Conservation (phyloP, 1,284 basidiomycete genomes). For the Cutaneotrichosporon sp. region DNA sequence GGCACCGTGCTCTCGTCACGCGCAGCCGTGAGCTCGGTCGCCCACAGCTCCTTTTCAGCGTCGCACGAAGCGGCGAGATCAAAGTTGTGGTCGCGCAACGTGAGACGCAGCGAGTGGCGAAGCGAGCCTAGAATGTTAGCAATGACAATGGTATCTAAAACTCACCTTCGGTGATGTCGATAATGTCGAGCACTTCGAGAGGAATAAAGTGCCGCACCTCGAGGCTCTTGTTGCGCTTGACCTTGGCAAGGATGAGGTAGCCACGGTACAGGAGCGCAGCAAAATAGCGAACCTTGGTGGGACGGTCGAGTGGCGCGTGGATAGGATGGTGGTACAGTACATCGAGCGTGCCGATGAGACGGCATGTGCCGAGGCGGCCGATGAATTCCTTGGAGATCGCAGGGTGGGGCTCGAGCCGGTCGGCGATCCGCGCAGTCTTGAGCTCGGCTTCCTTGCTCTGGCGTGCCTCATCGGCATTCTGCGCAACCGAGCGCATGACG, state of each 20-base stretch:
- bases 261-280: constrained; percentile 82
- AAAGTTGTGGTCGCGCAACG: constrained; percentile 61
- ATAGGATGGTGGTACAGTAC: constrained; percentile 62
- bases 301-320: constrained; percentile 42
- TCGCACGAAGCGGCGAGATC: constrained; percentile 76
- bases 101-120: constrained; percentile 72
- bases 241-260: constrained; percentile 79
- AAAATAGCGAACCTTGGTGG: constrained; percentile 73
- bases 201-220: constrained; percentile 83
- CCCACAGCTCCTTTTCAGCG: constrained; percentile 75
- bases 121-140: constrained; percentile 58
- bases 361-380: constrained; percentile 63
- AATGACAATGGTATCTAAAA: background rate
- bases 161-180: constrained; percentile 65
- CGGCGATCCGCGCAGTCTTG: constrained; percentile 63
- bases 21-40: constrained; percentile 56
- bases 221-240: constrained; percentile 70
- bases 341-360: constrained; percentile 74
- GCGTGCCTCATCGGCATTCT: constrained; percentile 54
- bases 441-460: constrained; percentile 58
- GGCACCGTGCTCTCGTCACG: constrained; percentile 38
- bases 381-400: constrained; percentile 54
- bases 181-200: constrained; percentile 62
- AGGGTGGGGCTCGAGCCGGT: constrained; percentile 55
- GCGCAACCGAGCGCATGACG: constrained; percentile 58